Base-by-base conservation (phyloP, 371 early-diverging fungal genomes). In the Mortierella sp. region DNA sequence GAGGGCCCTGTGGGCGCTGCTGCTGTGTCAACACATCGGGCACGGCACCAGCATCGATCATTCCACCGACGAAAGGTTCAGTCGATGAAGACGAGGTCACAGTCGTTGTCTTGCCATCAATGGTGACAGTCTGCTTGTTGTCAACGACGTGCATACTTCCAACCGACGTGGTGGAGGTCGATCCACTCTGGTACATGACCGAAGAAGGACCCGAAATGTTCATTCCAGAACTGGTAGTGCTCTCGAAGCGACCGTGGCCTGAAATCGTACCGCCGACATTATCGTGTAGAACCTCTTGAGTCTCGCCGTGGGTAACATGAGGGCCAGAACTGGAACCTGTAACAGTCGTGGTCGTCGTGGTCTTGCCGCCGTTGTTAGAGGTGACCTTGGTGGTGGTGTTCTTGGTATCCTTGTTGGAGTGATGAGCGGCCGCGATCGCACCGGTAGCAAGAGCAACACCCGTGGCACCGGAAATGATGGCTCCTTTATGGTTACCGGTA, bases 361-460 rank as follows among this genome's bases (percentile, higher is more conserved):
- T 44, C 19, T 26, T 65, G 53, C 43, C 39, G n/a, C 43, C 29
- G 40, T 31, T 68, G 39, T 50, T 74, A 8, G 63, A 63, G 2
- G 74, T 76, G 37, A 66, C 65, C 19, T 68, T 65, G 43, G 64
- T 70, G 14, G 66, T 61, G 9, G 71, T 67, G 5, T 52, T 76
- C 26, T 65, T 66, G 10, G 73, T 29, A 7, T 41, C 66, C 47
- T 65, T 73, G 58, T 8, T 58, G 39, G 50, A 66, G 40, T 72
- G 65, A 31, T 63, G 48, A 13, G 68, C 50, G 2, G 37, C 47
- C 6, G 70, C 58, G 11, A 41, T 64, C 4, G 45, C 66, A 40
- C 52, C 79, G 0, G 37, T 73, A 14, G 58, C 61, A 29, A 70
- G 2, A 22, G 47, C 68, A 10, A 26, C 58, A 19, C 70, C 70